Conservation (phyloP, 1,284 basidiomycete species). For the Takashimella tepidaria region DNA sequence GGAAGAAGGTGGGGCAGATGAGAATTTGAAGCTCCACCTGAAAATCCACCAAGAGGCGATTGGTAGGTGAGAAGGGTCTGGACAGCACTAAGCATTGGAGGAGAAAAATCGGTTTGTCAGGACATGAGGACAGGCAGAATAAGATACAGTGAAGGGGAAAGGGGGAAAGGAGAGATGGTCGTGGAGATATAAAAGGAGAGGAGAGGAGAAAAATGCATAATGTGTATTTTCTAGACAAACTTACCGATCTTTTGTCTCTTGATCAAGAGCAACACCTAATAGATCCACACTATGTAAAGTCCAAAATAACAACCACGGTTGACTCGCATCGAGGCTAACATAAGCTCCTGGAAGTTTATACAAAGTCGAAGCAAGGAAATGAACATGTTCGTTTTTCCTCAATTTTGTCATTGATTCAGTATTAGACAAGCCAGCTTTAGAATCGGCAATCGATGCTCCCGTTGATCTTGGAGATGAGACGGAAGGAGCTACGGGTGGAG, state of each 20-base stretch:
- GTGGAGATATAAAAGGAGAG: neutral
- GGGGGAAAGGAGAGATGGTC: neutral
- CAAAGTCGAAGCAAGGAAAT: conserved; percentile 31
- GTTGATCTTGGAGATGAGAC: neutral
- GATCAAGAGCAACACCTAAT: conserved; percentile 71
- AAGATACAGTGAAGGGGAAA: neutral
- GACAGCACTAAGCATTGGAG: conserved; percentile 25
- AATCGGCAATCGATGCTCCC: neutral
- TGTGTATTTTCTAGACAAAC: too few species aligned
- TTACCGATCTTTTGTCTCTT: conserved; percentile 64
- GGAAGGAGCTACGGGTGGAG: conserved; percentile 7
- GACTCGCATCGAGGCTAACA: conserved; percentile 79
- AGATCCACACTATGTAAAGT: conserved; percentile 71
- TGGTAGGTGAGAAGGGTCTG: conserved; percentile 68
- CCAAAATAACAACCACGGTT: conserved; percentile 92
- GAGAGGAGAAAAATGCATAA: neutral
- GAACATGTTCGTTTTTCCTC: conserved; percentile 32
- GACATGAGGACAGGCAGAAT: neutral
- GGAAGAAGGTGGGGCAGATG: conserved; percentile 84
- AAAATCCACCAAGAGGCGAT: conserved; percentile 80
- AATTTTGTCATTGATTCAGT: conserved; percentile 18
- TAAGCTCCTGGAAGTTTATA: conserved; percentile 62
- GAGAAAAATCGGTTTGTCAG: conserved; percentile 7
- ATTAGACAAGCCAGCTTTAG: too few species aligned
- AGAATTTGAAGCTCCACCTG: conserved; percentile 68